phyloP scores from a whole-genome alignment of 305 asterid genomes.

The Fraxinus platypoda region DNA sequence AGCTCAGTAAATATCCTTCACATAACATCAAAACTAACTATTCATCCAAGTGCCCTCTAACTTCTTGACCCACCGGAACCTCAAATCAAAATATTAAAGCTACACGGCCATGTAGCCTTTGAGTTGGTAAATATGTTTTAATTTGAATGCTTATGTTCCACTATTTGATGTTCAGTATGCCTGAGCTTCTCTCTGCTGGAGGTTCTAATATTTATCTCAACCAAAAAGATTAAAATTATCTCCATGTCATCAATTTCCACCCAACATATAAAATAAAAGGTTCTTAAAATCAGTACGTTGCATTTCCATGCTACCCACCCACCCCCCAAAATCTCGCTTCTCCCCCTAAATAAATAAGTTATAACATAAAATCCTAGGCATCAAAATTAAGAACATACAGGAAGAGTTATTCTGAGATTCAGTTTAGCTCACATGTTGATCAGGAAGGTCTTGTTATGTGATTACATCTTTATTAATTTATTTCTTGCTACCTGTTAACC shows the following conservation, averaged over 20 bases:
- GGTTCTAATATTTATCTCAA: neutral
- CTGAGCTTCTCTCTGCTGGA: neutral
- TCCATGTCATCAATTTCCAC: neutral
- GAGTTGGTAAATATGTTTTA: neutral
- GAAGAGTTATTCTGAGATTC: neutral
- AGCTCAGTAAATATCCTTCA: neutral
- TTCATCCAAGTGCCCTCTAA: neutral
- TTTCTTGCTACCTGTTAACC: neutral
- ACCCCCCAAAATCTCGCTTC: too few relatives aligned
- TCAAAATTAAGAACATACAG: neutral
- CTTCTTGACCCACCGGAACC: neutral
- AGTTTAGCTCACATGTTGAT: neutral
- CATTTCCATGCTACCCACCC: neutral
- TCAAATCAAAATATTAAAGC: neutral
- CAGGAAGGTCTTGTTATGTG: neutral
- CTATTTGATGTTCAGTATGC: neutral
- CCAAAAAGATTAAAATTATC: neutral
- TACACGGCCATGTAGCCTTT: neutral
- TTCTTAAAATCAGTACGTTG: neutral
- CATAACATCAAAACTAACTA: neutral
- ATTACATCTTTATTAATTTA: neutral
- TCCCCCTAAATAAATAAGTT: neutral
- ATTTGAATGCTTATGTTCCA: neutral
- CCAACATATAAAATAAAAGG: neutral
- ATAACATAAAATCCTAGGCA: neutral